Conservation (phyloP, 345 rosid species). For the Populus euphratica region DNA sequence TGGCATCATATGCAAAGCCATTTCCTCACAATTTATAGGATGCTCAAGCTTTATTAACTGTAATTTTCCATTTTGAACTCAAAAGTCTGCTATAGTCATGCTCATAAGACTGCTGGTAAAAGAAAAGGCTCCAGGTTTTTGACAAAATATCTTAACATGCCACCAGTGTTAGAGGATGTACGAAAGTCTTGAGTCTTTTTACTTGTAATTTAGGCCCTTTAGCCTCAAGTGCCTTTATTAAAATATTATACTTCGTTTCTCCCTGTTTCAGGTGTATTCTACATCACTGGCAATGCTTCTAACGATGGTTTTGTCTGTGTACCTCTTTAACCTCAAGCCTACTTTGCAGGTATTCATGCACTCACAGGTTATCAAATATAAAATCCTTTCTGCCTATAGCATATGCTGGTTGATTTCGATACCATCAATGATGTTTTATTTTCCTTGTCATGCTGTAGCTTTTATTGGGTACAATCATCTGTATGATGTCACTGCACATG, state of each 20-base stretch:
- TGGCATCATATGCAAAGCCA: neutral
- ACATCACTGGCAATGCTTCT: slow-evolving; percentile 91
- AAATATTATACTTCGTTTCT: neutral
- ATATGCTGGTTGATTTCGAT: neutral
- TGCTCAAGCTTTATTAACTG: neutral
- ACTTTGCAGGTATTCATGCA: slow-evolving; percentile 52
- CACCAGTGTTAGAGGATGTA: neutral
- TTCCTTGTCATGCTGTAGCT: slow-evolving; percentile 52
- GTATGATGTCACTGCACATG: slow-evolving; percentile 97
- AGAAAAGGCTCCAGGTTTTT: neutral
- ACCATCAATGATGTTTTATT: neutral
- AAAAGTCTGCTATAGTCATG: neutral
- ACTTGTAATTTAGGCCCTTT: neutral
- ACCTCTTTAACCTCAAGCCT: slow-evolving; percentile 68
- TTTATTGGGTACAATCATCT: slow-evolving; percentile 82
- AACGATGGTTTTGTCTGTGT: slow-evolving; percentile 67
- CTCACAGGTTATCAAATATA: neutral
- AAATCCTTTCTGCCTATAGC: neutral
- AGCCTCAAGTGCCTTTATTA: neutral
- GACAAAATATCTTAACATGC: neutral
- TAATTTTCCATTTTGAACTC: neutral
- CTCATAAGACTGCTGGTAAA: neutral
- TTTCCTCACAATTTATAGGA: neutral
- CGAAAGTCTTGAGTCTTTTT: neutral
- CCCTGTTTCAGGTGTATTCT: slow-evolving; percentile 55